Evolutionary conservation across 495 filamentous ascomycete species (phyloP), one percentile per base, ranked within the genome.

Genomic region (Penicillium alfredii): DNA sequence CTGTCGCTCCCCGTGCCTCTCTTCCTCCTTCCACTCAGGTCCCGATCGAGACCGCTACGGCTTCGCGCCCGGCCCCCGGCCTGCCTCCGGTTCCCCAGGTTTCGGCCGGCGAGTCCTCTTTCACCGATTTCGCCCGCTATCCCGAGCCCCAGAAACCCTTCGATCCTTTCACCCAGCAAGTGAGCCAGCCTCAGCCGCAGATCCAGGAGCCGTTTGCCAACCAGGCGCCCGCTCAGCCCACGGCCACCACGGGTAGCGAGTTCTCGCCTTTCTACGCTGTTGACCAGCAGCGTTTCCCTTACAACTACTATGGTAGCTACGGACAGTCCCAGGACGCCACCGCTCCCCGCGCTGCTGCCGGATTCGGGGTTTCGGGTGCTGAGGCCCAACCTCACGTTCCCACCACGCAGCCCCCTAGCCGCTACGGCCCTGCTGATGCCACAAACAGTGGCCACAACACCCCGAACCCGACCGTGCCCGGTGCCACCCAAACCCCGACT

Each of bases 1-100:
- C 93, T 8, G 79, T 89, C 40, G 79, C 89, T n/a, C 93, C 92
- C 35, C 75, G 88, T 52, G 83, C 93, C 40, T 81, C 92, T n/a
- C 69, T 96, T 16, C 89, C 93, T 46, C 93, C 92, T 18, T 76
- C 77, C 8, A 47, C 63, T 49, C 72, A 77, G 30, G 55, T 54
- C 13, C 38, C 57, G 7, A 45, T 73, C 3, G 85, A 89, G 35
- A 49, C 75, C 12, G 68, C 80, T 43, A 66, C 75, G 13, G 69
- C 77, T 14, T 73, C 84, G 30, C 80, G 86, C 53, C 78, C 80
- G 30, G 74, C 80, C 24, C 78, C 80, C 20, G 80, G 80, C 24
- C 59, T 84, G 11, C 84, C 84, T 38, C 71, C 76, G n/a, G 66
- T 82, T 16, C 71, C 78, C 30, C 79, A 84, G 35, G 65, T 68